Percentiles rank a stretch among this genome's conserved stretches.
phyloP scores from a whole-genome alignment of 176 grass and related monocot species.

The Phoenix dactylifera region DNA sequence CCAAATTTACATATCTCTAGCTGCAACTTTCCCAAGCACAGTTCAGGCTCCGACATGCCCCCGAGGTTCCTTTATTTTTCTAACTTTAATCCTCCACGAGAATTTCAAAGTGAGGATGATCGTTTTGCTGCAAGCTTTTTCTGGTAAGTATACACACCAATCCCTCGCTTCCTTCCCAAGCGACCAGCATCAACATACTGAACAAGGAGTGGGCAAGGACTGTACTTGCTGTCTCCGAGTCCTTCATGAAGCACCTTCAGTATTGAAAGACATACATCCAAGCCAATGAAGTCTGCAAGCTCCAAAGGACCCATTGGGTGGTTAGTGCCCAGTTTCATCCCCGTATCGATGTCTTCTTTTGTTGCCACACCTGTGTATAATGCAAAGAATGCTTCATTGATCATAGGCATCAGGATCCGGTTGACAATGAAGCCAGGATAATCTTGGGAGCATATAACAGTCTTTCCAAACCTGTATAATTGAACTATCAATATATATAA shows the following conservation, averaged over 20 bases:
- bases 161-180: conserved; percentile 61
- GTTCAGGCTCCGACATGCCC: too few relatives aligned
- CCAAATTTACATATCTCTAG: too few relatives aligned
- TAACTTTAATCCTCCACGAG: too few relatives aligned
- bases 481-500: neutral
- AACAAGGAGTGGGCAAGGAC: conserved; percentile 81
- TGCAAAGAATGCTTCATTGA: conserved; percentile 84
- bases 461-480: conserved; percentile 61
- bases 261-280: conserved; percentile 89
- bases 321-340: conserved; percentile 92
- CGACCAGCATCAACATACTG: conserved; percentile 91
- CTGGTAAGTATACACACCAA: conserved; percentile 67
- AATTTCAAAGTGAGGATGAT: conserved; percentile 20
- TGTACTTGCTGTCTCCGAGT: conserved; percentile 85
- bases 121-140: conserved; percentile 30
- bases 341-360: conserved; percentile 87
- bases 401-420: conserved; percentile 90
- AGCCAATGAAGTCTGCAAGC: conserved; percentile 88
- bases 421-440: conserved; percentile 95
- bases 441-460: conserved; percentile 79
- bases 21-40: too few relatives aligned
- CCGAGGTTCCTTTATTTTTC: too few relatives aligned
- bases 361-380: conserved; percentile 76
- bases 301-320: conserved; percentile 91
- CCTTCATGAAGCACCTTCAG: conserved; percentile 72